phyloP scores from a whole-genome alignment of 202 grass and related monocot genomes.

The Panicum virgatum region DNA sequence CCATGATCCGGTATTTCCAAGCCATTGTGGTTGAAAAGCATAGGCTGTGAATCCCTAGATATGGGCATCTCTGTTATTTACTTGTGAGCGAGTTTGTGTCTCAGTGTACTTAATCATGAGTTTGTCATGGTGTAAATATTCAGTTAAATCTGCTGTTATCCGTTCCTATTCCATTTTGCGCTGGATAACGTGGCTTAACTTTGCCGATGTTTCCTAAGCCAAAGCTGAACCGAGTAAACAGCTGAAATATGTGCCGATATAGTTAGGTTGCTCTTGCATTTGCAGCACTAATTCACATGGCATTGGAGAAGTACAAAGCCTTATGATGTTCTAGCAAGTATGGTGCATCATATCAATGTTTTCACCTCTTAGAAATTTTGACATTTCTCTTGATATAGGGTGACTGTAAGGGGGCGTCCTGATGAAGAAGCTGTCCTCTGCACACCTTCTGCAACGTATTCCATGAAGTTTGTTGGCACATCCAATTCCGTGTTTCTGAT shows the following conservation, averaged over 20 bases:
- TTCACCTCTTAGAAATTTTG: background rate
- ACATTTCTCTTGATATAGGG: slow-evolving; percentile 38
- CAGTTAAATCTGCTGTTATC: background rate
- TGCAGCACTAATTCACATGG: background rate
- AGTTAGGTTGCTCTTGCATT: background rate
- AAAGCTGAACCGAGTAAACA: background rate
- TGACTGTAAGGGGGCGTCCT: slow-evolving; percentile 60
- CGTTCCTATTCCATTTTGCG: background rate
- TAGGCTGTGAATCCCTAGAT: background rate
- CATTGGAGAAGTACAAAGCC: background rate
- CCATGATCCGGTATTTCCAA: background rate
- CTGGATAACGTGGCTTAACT: background rate
- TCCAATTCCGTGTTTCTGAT: slow-evolving; percentile 86
- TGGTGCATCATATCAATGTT: background rate
- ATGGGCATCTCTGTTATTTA: background rate
- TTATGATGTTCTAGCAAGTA: background rate
- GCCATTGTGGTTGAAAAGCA: background rate
- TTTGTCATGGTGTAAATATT: background rate
- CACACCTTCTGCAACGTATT: slow-evolving; percentile 78
- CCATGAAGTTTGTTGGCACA: slow-evolving; percentile 96
- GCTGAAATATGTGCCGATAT: background rate
- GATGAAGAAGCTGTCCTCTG: slow-evolving; percentile 96
- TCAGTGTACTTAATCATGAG: background rate
- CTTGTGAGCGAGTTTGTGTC: background rate
- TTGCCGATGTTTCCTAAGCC: background rate